A percentile compares a stretch with the other conserved stretches of the same genome.
These are phyloP conservation scores for Mortierella sp. DNA, from an alignment of 371 early-diverging fungal species.

Conservation along the genomic window DNA sequence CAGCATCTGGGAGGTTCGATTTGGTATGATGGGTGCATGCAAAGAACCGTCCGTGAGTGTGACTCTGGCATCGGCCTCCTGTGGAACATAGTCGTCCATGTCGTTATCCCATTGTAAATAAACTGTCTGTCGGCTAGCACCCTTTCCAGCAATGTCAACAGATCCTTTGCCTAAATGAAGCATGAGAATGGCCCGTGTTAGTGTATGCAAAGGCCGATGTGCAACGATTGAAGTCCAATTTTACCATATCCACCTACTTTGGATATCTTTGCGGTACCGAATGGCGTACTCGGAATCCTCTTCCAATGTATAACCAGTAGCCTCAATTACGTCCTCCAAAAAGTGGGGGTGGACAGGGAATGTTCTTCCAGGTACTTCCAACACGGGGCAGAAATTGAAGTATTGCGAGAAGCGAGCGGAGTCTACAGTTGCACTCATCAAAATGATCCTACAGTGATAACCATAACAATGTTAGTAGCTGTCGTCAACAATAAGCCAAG, in stretches of 20 bases:
- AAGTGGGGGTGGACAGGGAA: constrained; percentile 81
- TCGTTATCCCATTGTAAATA: constrained; percentile 60
- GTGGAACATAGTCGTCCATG: constrained; percentile 30
- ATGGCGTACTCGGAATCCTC: constrained; percentile 68
- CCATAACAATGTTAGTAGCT: neutral
- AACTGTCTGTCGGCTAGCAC: constrained; percentile 60
- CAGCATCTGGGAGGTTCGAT: constrained; percentile 60
- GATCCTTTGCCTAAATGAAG: constrained; percentile 54
- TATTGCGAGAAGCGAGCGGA: constrained; percentile 71
- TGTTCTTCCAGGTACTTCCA: constrained; percentile 83
- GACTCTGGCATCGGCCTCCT: constrained; percentile 36
- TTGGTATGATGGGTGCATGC: constrained; percentile 45
- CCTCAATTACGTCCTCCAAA: constrained; percentile 79
- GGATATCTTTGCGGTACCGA: constrained; percentile 39
- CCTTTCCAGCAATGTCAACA: constrained; percentile 59
- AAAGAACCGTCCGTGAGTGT: constrained; percentile 29
- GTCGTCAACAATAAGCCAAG: too few species aligned
- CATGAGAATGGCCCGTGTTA: too few species aligned
- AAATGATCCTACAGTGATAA: constrained; percentile 58
- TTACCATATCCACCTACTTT: constrained; percentile 34
- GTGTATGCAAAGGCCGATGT: too few species aligned
- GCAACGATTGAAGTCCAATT: too few species aligned
- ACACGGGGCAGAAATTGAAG: constrained; percentile 72
- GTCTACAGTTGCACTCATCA: constrained; percentile 91
- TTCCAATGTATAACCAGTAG: constrained; percentile 67